Conservation (phyloP, 306 rosid genomes). For the Cucumis melo region DNA sequence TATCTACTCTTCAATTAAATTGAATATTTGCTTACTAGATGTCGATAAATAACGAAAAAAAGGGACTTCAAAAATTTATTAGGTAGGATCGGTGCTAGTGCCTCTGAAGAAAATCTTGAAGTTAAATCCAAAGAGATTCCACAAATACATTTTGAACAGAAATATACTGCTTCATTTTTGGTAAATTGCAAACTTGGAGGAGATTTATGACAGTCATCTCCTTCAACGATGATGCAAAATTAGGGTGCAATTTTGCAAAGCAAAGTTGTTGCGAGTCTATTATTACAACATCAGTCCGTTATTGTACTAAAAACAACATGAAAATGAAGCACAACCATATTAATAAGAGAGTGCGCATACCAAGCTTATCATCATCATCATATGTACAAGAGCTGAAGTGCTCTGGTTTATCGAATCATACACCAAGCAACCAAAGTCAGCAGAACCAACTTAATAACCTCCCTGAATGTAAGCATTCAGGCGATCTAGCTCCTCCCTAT, state of each 20-base stretch:
- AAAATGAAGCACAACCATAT: not conserved
- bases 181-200: not conserved
- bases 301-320: not conserved
- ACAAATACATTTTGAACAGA: not conserved
- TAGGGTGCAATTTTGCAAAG: not conserved
- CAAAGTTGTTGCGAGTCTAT: not conserved
- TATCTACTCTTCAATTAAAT: no score
- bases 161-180: not conserved
- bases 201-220: not conserved
- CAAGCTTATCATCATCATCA: not conserved
- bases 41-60: no score
- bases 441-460: conserved; percentile 46
- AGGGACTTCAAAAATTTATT: no score
- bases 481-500: conserved; percentile 89
- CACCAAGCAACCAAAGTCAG: conserved; percentile 5
- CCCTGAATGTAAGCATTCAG: conserved; percentile 93
- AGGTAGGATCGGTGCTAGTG: no score
- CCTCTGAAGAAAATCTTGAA: no score
- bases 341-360: not conserved
- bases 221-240: not conserved
- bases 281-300: not conserved
- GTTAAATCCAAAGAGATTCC: not conserved
- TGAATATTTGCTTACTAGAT: no score
- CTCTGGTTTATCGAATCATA: not conserved
- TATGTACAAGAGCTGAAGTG: not conserved